Conservation (phyloP, 305 asterid genomes). For the Fraxinus baroniana region DNA sequence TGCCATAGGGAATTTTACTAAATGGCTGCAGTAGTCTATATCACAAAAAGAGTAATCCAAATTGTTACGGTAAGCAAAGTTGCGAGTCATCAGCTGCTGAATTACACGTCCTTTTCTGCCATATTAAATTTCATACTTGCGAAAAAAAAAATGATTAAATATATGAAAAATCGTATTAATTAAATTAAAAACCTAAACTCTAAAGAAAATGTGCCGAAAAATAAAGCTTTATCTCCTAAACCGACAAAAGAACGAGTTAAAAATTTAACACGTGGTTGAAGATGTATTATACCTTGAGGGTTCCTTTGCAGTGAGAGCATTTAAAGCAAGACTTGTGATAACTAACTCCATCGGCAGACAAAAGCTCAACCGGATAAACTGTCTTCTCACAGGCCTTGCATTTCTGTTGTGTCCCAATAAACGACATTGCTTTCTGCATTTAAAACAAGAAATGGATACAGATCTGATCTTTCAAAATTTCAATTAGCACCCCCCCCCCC, state of each 20-base stretch:
- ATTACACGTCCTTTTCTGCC: not conserved
- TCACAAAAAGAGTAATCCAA: not conserved
- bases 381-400: conserved; percentile 96
- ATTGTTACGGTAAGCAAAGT: not conserved
- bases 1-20: not conserved
- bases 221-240: not conserved
- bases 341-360: conserved; percentile 85
- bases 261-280: not conserved
- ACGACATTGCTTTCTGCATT: conserved; percentile 48
- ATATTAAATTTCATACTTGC: not conserved
- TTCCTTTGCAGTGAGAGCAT: conserved; percentile 92
- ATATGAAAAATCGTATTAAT: not conserved
- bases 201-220: not conserved
- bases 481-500: not conserved
- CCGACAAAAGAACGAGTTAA: not conserved
- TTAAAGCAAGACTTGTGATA: conserved; percentile 91
- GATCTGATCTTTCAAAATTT: conserved; percentile 38
- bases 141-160: not conserved
- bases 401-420: conserved; percentile 77
- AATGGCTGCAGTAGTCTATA: not conserved
- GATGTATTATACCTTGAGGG: conserved; percentile 61
- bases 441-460: not conserved
- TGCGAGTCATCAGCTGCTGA: not conserved
- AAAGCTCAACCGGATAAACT: conserved; percentile 86
- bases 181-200: not conserved